Evolutionary conservation across 2,329 filamentous ascomycete genomes (phyloP).

Genomic region (Xylariomycetidae sp.): DNA sequence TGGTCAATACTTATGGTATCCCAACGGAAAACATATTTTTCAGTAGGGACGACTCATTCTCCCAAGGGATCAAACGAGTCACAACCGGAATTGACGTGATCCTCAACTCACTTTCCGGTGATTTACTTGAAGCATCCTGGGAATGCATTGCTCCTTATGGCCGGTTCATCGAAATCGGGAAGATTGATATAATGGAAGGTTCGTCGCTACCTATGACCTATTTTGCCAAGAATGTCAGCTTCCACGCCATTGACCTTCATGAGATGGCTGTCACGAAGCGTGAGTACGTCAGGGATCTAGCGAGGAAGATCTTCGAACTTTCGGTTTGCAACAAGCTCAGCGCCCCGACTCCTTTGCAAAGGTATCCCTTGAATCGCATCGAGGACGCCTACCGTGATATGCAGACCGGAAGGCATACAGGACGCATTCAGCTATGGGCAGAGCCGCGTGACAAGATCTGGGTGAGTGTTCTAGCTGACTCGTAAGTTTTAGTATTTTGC

Average conservation of each 20-base stretch:
- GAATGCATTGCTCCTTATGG: constrained; percentile 37
- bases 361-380: neutral
- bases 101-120: constrained; percentile 34
- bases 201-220: constrained; percentile 4
- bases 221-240: constrained; percentile 4
- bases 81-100: constrained; percentile 15
- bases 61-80: neutral
- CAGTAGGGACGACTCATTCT: constrained; percentile 5
- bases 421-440: constrained; percentile 23
- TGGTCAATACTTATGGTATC: neutral
- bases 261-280: neutral
- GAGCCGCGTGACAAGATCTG: too few relatives aligned
- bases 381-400: constrained; percentile 11
- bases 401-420: constrained; percentile 9
- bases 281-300: neutral
- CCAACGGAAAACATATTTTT: constrained; percentile 6
- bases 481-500: too few relatives aligned
- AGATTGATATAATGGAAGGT: constrained; percentile 6
- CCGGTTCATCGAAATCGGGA: constrained; percentile 23
- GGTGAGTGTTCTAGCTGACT: too few relatives aligned
- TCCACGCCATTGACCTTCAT: constrained; percentile 7
- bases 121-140: constrained; percentile 33
- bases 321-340: neutral
- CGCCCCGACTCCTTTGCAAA: constrained; percentile 2
- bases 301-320: constrained; percentile 2